Evolutionary conservation across 2,329 filamentous ascomycete species (phyloP).

Genomic region (Colletotrichum viniferum): DNA sequence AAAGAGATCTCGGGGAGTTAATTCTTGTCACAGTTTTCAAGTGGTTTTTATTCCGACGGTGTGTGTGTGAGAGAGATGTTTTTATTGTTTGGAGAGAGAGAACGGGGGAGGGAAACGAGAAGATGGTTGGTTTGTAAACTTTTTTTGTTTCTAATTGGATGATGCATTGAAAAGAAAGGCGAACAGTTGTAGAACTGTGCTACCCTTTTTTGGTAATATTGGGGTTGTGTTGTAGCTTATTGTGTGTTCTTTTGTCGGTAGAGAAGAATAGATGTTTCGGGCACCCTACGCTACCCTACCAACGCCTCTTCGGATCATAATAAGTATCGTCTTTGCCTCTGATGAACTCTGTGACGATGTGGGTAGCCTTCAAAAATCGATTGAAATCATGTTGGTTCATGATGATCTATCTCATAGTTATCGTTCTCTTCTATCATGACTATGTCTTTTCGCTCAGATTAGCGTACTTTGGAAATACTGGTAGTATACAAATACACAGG

Average conservation of each 20-base stretch:
- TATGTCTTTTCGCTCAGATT: neutral
- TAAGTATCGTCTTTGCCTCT: neutral
- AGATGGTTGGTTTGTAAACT: neutral
- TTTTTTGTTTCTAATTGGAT: neutral
- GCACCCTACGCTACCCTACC: neutral
- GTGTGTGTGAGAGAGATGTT: neutral
- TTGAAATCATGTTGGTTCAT: accelerated
- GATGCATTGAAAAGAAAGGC: neutral
- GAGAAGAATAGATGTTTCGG: neutral
- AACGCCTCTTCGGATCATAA: neutral
- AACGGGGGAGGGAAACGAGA: neutral
- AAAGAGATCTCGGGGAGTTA: neutral
- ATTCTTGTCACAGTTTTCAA: neutral
- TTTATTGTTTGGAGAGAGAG: neutral
- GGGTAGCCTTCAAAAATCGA: too few species aligned
- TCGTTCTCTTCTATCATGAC: neutral
- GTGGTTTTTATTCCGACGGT: neutral
- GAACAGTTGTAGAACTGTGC: neutral
- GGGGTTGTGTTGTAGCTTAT: conserved; percentile 3
- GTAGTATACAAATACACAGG: neutral
- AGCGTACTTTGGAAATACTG: neutral
- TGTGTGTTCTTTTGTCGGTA: conserved; percentile 6
- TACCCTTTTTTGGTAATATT: neutral
- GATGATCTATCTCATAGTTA: neutral
- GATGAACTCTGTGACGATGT: neutral